A percentile compares a stretch with the other conserved stretches of the same genome.
phyloP scores from a whole-genome alignment of 192 early-diverging fungal genomes.

The Thoreauomyces humboldtii region DNA sequence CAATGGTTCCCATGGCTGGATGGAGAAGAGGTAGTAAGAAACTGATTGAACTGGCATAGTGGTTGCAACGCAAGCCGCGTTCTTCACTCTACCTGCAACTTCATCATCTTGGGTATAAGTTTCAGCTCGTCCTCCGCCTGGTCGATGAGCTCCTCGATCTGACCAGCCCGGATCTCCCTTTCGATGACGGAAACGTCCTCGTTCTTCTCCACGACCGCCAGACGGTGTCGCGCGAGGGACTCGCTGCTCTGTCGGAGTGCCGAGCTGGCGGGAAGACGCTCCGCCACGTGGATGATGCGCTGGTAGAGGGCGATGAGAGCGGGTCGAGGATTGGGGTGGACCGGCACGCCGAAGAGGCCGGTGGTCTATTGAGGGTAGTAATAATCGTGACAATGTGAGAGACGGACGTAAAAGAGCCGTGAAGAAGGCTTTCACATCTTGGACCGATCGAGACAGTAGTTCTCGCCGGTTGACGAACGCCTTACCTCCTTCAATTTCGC shows the following conservation, averaged over 20 bases:
- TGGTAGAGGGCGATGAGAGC: constrained; percentile 81
- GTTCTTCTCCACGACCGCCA: constrained; percentile 71
- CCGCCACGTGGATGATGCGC: constrained; percentile 68
- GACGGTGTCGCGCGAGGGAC: constrained; percentile 71
- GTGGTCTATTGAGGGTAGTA: constrained; percentile 55
- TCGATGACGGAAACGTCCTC: constrained; percentile 78
- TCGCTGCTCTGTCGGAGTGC: constrained; percentile 82
- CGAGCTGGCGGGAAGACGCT: constrained; percentile 70
- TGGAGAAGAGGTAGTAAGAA: background rate
- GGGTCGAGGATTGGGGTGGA: constrained; percentile 84
- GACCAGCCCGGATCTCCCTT: constrained; percentile 68
- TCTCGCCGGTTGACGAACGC: no score
- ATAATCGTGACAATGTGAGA: background rate
- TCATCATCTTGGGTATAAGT: constrained; percentile 77
- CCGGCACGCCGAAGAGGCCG: constrained; percentile 79
- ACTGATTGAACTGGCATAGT: no score
- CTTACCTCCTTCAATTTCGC: constrained; percentile 26
- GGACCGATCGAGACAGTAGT: no score
- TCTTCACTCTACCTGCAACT: constrained; percentile 71
- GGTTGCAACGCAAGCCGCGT: no score
- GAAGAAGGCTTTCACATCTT: background rate
- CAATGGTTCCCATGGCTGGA: constrained; percentile 73
- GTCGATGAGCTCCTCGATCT: constrained; percentile 88
- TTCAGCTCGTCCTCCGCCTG: constrained; percentile 88
- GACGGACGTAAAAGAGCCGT: background rate